Conservation (phyloP, 1,284 basidiomycete species). For the Sporisorium graminicola region DNA sequence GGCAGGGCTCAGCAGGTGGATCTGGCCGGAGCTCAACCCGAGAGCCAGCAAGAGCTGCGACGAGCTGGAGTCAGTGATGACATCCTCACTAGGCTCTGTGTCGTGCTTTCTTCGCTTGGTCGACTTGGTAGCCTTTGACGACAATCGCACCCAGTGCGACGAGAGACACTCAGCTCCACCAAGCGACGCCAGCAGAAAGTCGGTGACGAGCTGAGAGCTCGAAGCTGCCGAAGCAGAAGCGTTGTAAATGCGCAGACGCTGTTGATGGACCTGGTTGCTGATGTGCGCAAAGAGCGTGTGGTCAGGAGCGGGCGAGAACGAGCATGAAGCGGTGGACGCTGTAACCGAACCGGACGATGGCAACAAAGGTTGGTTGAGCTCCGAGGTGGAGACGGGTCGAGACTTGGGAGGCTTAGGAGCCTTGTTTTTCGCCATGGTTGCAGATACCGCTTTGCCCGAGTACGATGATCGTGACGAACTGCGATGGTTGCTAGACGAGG, state of each 20-base stretch:
- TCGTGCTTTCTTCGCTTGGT: constrained; percentile 56
- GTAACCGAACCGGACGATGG: constrained; percentile 71
- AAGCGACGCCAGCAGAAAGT: constrained; percentile 56
- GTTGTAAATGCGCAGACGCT: constrained; percentile 79
- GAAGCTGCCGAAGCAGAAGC: constrained; percentile 74
- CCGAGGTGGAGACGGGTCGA: constrained; percentile 71
- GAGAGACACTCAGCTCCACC: constrained; percentile 46
- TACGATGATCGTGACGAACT: constrained; percentile 10
- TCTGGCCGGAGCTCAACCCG: constrained; percentile 55
- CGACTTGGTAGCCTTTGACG: constrained; percentile 26
- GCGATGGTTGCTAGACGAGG: background rate
- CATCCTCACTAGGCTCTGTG: constrained; percentile 25
- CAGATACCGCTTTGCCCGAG: background rate
- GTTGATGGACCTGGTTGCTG: constrained; percentile 80
- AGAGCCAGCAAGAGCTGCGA: constrained; percentile 59
- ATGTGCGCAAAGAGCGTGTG: constrained; percentile 77
- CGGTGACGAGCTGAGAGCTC: constrained; percentile 76
- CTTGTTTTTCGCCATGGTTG: constrained; percentile 59
- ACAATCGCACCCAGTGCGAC: constrained; percentile 45
- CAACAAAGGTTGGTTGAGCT: constrained; percentile 75
- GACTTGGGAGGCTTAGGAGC: constrained; percentile 59
- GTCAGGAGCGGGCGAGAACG: constrained; percentile 75
- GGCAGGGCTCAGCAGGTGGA: constrained; percentile 59
- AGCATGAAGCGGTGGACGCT: constrained; percentile 49
- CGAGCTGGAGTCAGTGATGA: constrained; percentile 10